phyloP scores from a whole-genome alignment of 2,329 filamentous ascomycete species.

The Exophiala bonariae region DNA sequence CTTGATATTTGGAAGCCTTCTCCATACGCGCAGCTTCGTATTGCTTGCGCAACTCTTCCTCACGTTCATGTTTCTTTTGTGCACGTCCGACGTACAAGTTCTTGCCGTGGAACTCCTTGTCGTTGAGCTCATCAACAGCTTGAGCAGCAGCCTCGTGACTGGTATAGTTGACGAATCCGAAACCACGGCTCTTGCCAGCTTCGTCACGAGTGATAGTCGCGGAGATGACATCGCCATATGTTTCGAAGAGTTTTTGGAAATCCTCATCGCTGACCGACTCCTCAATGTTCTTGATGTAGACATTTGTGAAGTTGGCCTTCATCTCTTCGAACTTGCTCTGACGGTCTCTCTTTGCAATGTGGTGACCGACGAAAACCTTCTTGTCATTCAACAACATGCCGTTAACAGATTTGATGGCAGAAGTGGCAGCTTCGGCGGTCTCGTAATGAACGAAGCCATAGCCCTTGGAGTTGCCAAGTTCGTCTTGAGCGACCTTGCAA shows the following conservation, averaged over 20 bases:
- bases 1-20: constrained; percentile 99
- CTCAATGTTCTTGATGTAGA: constrained; percentile 98
- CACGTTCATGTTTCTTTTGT: constrained; percentile 99
- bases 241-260: constrained; percentile 90
- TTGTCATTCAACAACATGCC: constrained; percentile 99
- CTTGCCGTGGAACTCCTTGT: constrained; percentile 88
- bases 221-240: constrained; percentile 91
- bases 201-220: constrained; percentile 92
- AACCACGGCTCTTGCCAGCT: constrained; percentile 85
- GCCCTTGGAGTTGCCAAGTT: constrained; percentile 94
- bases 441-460: constrained; percentile 99
- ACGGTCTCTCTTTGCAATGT: constrained; percentile 99
- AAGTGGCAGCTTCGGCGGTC: constrained; percentile 93
- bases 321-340: constrained; percentile 99
- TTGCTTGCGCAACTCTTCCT: constrained; percentile 98
- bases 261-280: constrained; percentile 84
- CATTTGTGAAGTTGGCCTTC: constrained; percentile 99
- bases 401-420: constrained; percentile 99
- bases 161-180: constrained; percentile 94
- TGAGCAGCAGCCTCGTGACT: constrained; percentile 82
- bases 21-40: constrained; percentile 96
- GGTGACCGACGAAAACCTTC: constrained; percentile 99
- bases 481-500: constrained; percentile 99
- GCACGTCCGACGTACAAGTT: constrained; percentile 97
- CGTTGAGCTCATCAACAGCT: constrained; percentile 90